Evolutionary conservation across 2,329 filamentous ascomycete species (phyloP).

Genomic region (Trichophyton rubrum): DNA sequence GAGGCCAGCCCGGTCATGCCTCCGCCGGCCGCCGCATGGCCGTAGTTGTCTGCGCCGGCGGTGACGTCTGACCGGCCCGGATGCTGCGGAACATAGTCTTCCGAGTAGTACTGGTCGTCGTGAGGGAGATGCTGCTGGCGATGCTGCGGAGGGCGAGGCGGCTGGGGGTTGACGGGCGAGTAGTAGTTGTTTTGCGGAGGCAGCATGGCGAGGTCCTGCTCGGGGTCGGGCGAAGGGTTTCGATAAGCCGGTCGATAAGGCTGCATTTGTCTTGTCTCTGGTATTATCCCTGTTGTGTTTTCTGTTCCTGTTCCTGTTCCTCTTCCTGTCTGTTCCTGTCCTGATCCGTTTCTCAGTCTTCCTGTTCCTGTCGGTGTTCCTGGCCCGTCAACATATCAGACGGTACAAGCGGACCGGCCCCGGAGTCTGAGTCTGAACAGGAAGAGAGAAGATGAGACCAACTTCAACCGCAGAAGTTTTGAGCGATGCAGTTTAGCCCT

Average conservation of each 20-base stretch:
- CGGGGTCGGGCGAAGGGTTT: background rate
- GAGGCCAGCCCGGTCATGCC: slow-evolving; percentile 45
- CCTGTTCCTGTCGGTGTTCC: background rate
- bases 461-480: too few species aligned
- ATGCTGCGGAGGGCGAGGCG: background rate
- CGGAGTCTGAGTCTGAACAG: background rate
- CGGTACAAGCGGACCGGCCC: background rate
- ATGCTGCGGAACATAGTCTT: slow-evolving; percentile 16
- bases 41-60: slow-evolving; percentile 49
- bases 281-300: background rate
- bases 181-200: background rate
- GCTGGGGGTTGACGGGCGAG: background rate
- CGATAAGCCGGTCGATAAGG: background rate
- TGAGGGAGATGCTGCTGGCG: background rate
- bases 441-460: too few species aligned
- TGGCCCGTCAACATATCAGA: background rate
- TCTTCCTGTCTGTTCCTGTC: background rate
- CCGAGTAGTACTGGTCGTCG: background rate
- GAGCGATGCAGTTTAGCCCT: too few species aligned
- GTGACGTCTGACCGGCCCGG: slow-evolving; percentile 33
- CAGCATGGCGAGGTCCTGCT: background rate
- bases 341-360: background rate
- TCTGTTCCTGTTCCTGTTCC: background rate
- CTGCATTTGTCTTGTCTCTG: background rate
- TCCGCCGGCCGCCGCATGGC: slow-evolving; percentile 40